A percentile compares a stretch with the other conserved stretches of the same genome.
phyloP scores from a whole-genome alignment of 345 rosid genomes.

The Chamaenerion angustifolium region DNA sequence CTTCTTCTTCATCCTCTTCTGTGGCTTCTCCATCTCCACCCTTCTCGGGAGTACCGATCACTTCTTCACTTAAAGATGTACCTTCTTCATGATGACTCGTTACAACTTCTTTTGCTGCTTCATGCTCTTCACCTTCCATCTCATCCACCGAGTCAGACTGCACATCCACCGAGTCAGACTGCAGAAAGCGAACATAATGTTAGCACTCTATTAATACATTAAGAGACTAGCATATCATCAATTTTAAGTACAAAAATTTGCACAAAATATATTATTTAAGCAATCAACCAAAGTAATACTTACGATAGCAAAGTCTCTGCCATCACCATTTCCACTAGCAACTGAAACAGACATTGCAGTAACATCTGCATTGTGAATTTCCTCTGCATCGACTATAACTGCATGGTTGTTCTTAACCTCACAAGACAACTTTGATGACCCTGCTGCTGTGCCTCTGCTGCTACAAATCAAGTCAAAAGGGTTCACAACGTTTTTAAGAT shows the following conservation, averaged over 20 bases:
- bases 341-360: conserved; percentile 25
- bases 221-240: too few species aligned
- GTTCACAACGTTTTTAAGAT: too few species aligned
- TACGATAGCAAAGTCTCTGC: conserved; percentile 38
- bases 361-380: conserved; percentile 19
- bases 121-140: conserved; percentile 26
- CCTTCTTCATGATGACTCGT: conserved; percentile 9
- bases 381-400: conserved; percentile 23
- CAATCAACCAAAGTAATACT: background rate
- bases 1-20: conserved; percentile 42
- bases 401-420: conserved; percentile 17
- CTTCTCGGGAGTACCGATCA: conserved; percentile 44
- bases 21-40: conserved; percentile 29
- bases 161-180: background rate
- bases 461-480: conserved; percentile 1
- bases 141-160: too few species aligned
- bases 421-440: conserved; percentile 12
- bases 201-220: background rate
- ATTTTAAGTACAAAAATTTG: background rate
- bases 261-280: background rate
- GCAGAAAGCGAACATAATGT: background rate
- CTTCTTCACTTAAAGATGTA: conserved; percentile 56
- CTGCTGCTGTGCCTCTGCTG: conserved; percentile 30
- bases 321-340: conserved; percentile 47
- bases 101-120: conserved; percentile 20